Conservation (phyloP, 2,329 filamentous ascomycete species). For the Coniochaeta ligniaria region DNA sequence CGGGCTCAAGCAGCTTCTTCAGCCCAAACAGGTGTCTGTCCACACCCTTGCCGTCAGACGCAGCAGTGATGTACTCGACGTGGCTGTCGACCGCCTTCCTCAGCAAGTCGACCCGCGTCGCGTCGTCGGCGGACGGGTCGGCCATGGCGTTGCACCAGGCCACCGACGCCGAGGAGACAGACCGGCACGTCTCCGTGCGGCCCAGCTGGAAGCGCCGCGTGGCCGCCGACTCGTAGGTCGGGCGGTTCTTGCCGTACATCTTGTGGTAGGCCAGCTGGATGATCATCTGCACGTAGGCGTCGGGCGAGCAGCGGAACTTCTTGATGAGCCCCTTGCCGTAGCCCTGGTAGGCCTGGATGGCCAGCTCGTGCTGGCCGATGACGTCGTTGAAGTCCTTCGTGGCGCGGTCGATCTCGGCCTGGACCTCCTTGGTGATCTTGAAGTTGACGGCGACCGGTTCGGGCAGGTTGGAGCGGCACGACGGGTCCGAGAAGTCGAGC, state of each 20-base stretch:
- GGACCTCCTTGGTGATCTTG: constrained; percentile 64
- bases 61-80: constrained; percentile 83
- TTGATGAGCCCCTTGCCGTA: constrained; percentile 99
- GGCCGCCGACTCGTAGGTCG: constrained; percentile 94
- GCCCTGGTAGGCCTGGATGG: constrained; percentile 91
- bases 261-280: constrained; percentile 98
- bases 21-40: constrained; percentile 96
- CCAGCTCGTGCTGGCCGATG: constrained; percentile 82
- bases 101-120: constrained; percentile 67
- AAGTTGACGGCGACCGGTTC: constrained; percentile 76
- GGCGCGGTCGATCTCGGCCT: constrained; percentile 73
- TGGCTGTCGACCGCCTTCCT: constrained; percentile 75
- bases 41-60: constrained; percentile 86
- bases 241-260: constrained; percentile 97
- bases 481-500: constrained; percentile 76
- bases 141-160: constrained; percentile 85
- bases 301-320: constrained; percentile 97
- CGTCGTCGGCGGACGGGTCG: constrained; percentile 56
- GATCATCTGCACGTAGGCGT: constrained; percentile 96
- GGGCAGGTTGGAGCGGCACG: constrained; percentile 73
- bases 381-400: constrained; percentile 71
- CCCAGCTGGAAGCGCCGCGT: constrained; percentile 94
- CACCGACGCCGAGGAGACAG: constrained; percentile 83
- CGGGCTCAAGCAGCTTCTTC: constrained; percentile 78
- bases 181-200: constrained; percentile 91